Evolutionary conservation across 2,329 filamentous ascomycete species (phyloP).

Genomic region (Fusarium sp.): DNA sequence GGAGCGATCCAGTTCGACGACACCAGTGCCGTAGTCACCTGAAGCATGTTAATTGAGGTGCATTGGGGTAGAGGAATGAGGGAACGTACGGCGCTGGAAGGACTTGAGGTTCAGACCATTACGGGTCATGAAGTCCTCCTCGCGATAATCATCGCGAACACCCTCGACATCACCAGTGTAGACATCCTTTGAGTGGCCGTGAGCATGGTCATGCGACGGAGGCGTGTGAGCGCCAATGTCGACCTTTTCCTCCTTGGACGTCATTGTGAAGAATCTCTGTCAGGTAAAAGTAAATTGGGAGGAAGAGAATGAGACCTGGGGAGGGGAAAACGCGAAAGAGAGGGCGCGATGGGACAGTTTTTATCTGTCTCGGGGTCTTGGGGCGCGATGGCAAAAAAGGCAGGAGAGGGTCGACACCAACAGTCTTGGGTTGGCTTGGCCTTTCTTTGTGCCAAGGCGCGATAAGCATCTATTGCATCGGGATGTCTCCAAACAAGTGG

Average conservation of each 20-base stretch:
- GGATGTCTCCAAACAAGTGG: background rate
- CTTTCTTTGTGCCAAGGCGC: constrained; percentile 25
- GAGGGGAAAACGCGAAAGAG: background rate
- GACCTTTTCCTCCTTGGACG: constrained; percentile 41
- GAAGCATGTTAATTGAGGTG: too few relatives aligned
- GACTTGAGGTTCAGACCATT: constrained; percentile 45
- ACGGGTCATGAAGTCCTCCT: constrained; percentile 45
- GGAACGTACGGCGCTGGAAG: constrained; percentile 38
- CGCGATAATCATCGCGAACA: constrained; percentile 38
- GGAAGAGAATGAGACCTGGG: background rate
- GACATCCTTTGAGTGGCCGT: constrained; percentile 21
- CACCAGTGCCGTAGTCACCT: constrained; percentile 45
- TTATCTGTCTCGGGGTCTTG: constrained; percentile 15
- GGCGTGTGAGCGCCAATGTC: constrained; percentile 31
- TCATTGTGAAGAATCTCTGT: constrained; percentile 13
- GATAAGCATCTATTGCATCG: constrained; percentile 22
- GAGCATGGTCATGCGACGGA: constrained; percentile 12
- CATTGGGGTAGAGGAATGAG: too few relatives aligned
- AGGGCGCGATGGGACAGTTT: constrained; percentile 22
- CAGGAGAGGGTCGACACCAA: constrained; percentile 28
- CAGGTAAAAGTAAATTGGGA: background rate
- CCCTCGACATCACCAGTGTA: background rate
- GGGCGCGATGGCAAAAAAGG: constrained; percentile 39
- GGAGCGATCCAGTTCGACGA: constrained; percentile 54
- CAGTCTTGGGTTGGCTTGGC: background rate